Evolutionary conservation across 2,329 filamentous ascomycete species (phyloP).

Genomic region (Colletotrichum kahawae): DNA sequence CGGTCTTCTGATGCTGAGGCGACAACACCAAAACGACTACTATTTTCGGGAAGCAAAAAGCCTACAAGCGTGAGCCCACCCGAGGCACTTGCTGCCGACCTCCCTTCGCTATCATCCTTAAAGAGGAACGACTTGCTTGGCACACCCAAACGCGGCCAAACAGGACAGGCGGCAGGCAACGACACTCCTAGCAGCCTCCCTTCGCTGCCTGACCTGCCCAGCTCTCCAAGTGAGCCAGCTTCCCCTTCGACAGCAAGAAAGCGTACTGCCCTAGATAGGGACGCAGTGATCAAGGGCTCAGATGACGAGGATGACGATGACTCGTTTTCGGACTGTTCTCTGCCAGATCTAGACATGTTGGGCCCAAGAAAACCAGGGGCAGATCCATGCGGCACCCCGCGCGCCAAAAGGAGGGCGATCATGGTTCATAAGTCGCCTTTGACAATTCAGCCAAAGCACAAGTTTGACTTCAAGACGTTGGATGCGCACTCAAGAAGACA

Average conservation of each 20-base stretch:
- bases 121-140: not conserved
- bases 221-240: constrained; percentile 23
- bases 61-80: not conserved
- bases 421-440: constrained; percentile 51
- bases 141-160: not conserved
- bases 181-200: not conserved
- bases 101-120: not conserved
- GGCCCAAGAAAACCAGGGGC: constrained; percentile 5
- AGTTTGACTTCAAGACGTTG: constrained; percentile 67
- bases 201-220: constrained; percentile 17
- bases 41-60: not conserved
- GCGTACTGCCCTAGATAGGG: constrained; percentile 41
- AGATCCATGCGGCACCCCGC: constrained; percentile 45
- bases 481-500: constrained; percentile 64
- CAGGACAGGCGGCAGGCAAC: not conserved
- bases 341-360: constrained; percentile 50
- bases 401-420: constrained; percentile 50
- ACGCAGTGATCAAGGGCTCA: constrained; percentile 69
- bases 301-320: constrained; percentile 70
- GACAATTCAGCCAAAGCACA: constrained; percentile 59
- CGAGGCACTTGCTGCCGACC: not conserved
- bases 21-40: constrained; percentile 1
- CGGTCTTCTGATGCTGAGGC: not conserved
- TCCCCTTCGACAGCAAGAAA: constrained; percentile 29
- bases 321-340: constrained; percentile 59